A percentile compares a stretch with the other conserved stretches of the same genome.
phyloP scores from a whole-genome alignment of 2,329 filamentous ascomycete species.

The Cadophora gregata region DNA sequence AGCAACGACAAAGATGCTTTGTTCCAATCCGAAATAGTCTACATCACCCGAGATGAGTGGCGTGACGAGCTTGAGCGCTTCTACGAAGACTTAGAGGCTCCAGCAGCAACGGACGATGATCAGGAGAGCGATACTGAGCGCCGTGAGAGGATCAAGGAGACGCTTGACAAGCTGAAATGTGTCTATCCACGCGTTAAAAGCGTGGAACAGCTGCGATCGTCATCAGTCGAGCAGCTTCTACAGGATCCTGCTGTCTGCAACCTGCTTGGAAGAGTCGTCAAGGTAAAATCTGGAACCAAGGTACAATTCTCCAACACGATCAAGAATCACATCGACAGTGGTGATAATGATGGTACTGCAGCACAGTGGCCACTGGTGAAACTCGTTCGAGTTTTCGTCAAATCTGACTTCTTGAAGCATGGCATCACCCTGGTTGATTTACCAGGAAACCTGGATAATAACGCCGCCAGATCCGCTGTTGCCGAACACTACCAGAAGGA shows the following conservation, averaged over 20 bases:
- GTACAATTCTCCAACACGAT: constrained; percentile 24
- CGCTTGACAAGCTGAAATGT: constrained; percentile 51
- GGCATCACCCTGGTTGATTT: constrained; percentile 36
- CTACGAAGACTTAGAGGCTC: constrained; percentile 22
- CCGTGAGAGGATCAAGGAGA: constrained; percentile 42
- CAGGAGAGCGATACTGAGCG: constrained; percentile 41
- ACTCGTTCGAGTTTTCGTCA: constrained; percentile 26
- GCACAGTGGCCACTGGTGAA: constrained; percentile 35
- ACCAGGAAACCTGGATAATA: constrained; percentile 34
- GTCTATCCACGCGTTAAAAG: constrained; percentile 49
- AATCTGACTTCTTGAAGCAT: constrained; percentile 24
- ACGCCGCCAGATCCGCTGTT: constrained; percentile 29
- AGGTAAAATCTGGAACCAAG: not conserved
- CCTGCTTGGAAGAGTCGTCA: constrained; percentile 27
- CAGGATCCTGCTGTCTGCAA: constrained; percentile 21
- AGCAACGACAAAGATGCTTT: constrained; percentile 10
- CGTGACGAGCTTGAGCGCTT: constrained; percentile 27
- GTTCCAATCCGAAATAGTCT: constrained; percentile 5
- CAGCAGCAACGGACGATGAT: not conserved
- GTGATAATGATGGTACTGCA: not conserved
- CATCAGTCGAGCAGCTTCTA: constrained; percentile 25
- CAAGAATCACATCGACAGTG: constrained; percentile 29
- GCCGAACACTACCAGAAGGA: constrained; percentile 29
- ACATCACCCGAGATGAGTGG: constrained; percentile 32
- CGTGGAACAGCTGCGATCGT: constrained; percentile 44